A percentile compares a stretch with the other conserved stretches of the same genome.
phyloP scores from a whole-genome alignment of 129 eudicot genomes.

The Tagetes patula region DNA sequence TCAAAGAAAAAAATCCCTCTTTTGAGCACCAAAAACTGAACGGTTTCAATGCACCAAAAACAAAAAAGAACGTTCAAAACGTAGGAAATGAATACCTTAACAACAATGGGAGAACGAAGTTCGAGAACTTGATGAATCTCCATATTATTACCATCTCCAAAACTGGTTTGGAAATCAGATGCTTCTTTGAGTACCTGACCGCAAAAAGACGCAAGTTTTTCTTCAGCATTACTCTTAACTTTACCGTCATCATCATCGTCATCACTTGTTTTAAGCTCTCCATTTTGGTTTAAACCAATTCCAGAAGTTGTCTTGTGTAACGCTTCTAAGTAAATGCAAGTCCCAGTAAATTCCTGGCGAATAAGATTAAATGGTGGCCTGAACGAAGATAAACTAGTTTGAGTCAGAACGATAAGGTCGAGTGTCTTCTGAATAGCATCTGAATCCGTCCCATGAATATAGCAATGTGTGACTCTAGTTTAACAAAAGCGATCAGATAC shows the following conservation, averaged over 20 bases:
- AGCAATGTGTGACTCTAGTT: slow-evolving; percentile 38
- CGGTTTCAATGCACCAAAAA: not conserved
- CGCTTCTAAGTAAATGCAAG: slow-evolving; percentile 78
- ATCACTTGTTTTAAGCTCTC: slow-evolving; percentile 26
- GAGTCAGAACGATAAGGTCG: slow-evolving; percentile 41
- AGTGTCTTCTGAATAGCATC: slow-evolving; percentile 40
- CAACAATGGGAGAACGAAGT: slow-evolving; percentile 83
- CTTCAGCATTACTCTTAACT: slow-evolving; percentile 41
- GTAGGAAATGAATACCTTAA: slow-evolving; percentile 49
- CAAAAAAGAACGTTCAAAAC: not conserved
- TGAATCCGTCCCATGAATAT: slow-evolving; percentile 39
- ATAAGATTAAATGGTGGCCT: slow-evolving; percentile 95
- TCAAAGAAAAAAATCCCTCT: not conserved
- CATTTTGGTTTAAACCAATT: slow-evolving; percentile 29
- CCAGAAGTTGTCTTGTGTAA: slow-evolving; percentile 76
- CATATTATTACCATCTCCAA: slow-evolving; percentile 63
- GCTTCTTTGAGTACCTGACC: slow-evolving; percentile 81
- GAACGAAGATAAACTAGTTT: slow-evolving; percentile 44
- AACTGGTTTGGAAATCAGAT: slow-evolving; percentile 74
- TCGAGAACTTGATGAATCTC: slow-evolving; percentile 86
- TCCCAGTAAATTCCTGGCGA: slow-evolving; percentile 86
- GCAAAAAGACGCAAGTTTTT: slow-evolving; percentile 83
- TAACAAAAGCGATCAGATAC: slow-evolving; percentile 11
- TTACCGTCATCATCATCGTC: slow-evolving; percentile 33
- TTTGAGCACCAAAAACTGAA: not conserved